These are phyloP conservation scores for Hydrangea macrophylla DNA, from an alignment of 148 eudicot species.

Conservation along the genomic window DNA sequence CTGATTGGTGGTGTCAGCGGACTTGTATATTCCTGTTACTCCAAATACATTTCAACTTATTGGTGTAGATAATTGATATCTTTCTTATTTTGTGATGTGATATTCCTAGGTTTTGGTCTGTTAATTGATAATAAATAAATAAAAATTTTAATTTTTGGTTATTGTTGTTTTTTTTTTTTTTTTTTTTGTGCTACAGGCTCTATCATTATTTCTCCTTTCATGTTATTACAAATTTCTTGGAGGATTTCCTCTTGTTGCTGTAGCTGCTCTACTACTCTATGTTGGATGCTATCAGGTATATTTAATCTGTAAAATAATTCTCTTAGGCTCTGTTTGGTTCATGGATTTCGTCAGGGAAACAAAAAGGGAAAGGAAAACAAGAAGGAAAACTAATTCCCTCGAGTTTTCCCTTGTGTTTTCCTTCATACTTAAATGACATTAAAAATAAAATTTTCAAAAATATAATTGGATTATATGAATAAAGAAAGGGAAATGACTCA, in stretches of 20 bases:
- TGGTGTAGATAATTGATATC: neutral
- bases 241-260: constrained; percentile 76
- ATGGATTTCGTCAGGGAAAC: neutral
- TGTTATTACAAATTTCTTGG: constrained; percentile 86
- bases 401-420: too few species aligned
- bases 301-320: too few species aligned
- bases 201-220: constrained; percentile 82
- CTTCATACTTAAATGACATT: too few species aligned
- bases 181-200: constrained; percentile 40
- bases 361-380: neutral
- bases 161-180: constrained; percentile 5
- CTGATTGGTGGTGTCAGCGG: constrained; percentile 90
- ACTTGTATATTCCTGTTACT: constrained; percentile 48
- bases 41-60: too few species aligned
- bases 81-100: neutral
- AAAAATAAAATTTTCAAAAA: too few species aligned
- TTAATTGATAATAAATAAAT: neutral
- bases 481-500: too few species aligned
- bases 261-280: constrained; percentile 83
- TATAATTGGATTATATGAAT: too few species aligned
- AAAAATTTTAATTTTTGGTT: neutral
- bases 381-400: too few species aligned
- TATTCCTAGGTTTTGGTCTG: constrained; percentile 5
- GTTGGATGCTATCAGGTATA: constrained; percentile 95
- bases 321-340: too few species aligned